Base-by-base conservation (phyloP, 306 rosid species). In the Sicyos edulis region DNA sequence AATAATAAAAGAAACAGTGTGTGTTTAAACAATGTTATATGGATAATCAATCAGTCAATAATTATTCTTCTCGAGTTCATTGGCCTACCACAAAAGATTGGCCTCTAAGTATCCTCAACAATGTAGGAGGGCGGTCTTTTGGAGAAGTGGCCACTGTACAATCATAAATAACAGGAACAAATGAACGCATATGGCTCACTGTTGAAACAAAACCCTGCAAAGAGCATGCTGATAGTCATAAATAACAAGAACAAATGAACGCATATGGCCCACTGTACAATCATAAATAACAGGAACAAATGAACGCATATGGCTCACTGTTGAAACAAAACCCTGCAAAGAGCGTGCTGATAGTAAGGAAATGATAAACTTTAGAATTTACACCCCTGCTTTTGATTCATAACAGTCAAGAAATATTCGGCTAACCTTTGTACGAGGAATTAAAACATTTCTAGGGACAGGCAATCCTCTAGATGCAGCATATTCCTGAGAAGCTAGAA, bases 371-470 rank as follows among this genome's bases (percentile, higher is more conserved):
- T 32, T 47, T 6, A 63, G 19, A 6, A 67, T 22, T 13, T 3
- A 70, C 61, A 58, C 61, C 64, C 60, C 8, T 1, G 29, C 11
- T 51, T 69, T 29, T 29, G 13, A 29, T 50, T 50, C 9, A n/a
- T 7, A 67, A 17, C 3, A 21, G 72, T 20, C 14, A 19, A 37
- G 54, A n/a, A 47, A 22, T 22, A 11, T 68, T 68, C 40, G 71
- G 26, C 73, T 78, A 50, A 90, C 98, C 96, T 92, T 92, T 0
- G 96, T 92, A 47, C 93, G 92, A 34, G 98, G 98, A 75, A 92
- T 84, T 81, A 92, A 77, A 71, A 92, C 96, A 58, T 92, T 90
- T 80, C 56, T 85, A 34, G 96, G 96, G 72, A 84, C 54, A 53
- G 96, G 90, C 62, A 92, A 34, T 62, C 98, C 96, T 82, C 68